A percentile compares a stretch with the other conserved stretches of the same genome.
Evolutionary conservation across 2,329 filamentous ascomycete species (phyloP).

Genomic region (Nothophoma quercina): DNA sequence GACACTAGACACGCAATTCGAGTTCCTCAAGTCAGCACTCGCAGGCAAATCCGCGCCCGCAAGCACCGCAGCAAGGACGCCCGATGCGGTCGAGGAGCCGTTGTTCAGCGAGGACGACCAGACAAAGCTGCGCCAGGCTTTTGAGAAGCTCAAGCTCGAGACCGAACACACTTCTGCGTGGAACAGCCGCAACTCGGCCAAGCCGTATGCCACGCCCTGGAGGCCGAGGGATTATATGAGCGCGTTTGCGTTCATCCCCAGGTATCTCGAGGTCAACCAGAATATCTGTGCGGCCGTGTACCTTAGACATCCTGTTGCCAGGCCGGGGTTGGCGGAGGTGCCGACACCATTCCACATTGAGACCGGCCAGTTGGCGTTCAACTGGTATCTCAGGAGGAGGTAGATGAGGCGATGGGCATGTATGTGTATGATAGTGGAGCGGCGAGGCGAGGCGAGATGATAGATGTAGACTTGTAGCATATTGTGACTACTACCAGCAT

Average conservation of each 20-base stretch:
- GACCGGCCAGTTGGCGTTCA: constrained; percentile 83
- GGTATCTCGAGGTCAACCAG: constrained; percentile 97
- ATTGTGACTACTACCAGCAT: constrained; percentile 3
- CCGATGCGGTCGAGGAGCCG: constrained; percentile 15
- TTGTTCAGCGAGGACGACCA: constrained; percentile 62
- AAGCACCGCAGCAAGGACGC: not conserved
- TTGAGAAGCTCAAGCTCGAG: constrained; percentile 72
- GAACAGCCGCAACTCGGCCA: constrained; percentile 54
- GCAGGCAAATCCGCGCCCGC: constrained; percentile 15
- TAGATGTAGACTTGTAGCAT: constrained; percentile 18
- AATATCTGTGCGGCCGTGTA: constrained; percentile 97
- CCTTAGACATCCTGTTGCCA: constrained; percentile 88
- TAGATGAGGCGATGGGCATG: constrained; percentile 55
- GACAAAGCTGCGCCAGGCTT: constrained; percentile 61
- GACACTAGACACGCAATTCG: constrained; percentile 54
- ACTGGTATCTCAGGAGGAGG: constrained; percentile 89
- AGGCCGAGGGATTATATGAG: constrained; percentile 84
- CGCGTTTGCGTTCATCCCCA: constrained; percentile 92
- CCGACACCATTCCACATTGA: constrained; percentile 79
- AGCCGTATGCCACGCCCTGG: constrained; percentile 91
- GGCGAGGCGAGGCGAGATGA: not conserved
- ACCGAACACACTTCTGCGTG: constrained; percentile 74
- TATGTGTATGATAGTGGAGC: not conserved
- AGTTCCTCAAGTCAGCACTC: constrained; percentile 50
- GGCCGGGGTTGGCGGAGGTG: constrained; percentile 75